Base-by-base conservation (phyloP, 176 grass and related monocot genomes). In the Thalia dealbata region DNA sequence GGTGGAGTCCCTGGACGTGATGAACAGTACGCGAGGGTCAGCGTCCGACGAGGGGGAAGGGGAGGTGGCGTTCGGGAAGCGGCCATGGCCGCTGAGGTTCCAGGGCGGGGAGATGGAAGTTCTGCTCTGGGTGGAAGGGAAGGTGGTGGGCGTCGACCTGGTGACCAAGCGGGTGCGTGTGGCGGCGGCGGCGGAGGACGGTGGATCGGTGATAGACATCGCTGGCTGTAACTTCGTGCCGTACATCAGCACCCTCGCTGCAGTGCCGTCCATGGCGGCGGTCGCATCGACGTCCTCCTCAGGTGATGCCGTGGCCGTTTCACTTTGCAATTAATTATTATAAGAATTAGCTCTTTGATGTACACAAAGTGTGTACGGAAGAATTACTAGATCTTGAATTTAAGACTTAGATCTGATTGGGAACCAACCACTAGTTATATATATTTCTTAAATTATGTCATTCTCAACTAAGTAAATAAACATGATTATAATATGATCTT, bases 181-280 rank as follows among this genome's bases (percentile, higher is more conserved):
- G 68, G 59, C 72, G 21, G 45, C 23, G 19, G 38, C 79, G 60
- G 72, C 9, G 19, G 38, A 76, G 60, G 72, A 5, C 13, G 27
- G 21, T 6, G n/a, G 56, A 23, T 28, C 32, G 60, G 61, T 19
- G 48, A 38, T 2, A 0, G 11, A 27, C 32, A 48, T 28, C 67
- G 19, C 14, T 68, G 80, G 15, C 54, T 32, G 18, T 7, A 81
- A 76, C 59, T 84, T 67, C 73, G 73, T 71, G 22, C 72, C 58
- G 27, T 82, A 91, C 81, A 86, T 78, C 78, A 91, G 86, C 81
- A 87, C 88, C 26, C 88, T 91, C 7, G 81, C 84, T 30, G 32
- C 75, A 1, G 28, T 91, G 7, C 78, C 77, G 56, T 56, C 73
- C n/a, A 2, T 44, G 9, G 35, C 35, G 9, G 35, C 32, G 16